Evolutionary conservation across 306 rosid species (phyloP).

Genomic region (Ormosia semicastrata): DNA sequence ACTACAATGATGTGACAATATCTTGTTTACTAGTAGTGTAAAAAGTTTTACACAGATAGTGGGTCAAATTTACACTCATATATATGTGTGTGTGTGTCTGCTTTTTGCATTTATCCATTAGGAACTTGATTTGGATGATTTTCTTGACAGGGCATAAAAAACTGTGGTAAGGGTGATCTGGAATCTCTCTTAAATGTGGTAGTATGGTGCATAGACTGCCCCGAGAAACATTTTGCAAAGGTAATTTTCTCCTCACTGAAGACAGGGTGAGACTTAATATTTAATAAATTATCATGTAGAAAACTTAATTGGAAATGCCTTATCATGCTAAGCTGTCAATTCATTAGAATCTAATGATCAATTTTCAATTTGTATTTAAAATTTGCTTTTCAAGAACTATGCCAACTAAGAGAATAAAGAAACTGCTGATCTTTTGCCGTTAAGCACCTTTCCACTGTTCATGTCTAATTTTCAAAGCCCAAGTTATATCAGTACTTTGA

Average conservation of each 20-base stretch:
- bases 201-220: slow-evolving; percentile 63
- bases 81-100: not conserved
- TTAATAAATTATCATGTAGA: not conserved
- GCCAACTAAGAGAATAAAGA: not conserved
- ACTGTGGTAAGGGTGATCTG: slow-evolving; percentile 57
- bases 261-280: not conserved
- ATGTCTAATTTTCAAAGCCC: not conserved
- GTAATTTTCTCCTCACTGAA: slow-evolving; percentile 36
- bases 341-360: not conserved
- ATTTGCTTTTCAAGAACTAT: not conserved
- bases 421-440: not conserved
- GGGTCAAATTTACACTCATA: not conserved
- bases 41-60: not conserved
- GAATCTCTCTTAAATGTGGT: slow-evolving; percentile 49
- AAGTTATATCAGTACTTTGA: not conserved
- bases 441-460: not conserved
- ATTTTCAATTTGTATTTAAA: not conserved
- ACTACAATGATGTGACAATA: not conserved
- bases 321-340: not conserved
- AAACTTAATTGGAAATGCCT: not conserved
- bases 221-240: slow-evolving; percentile 91
- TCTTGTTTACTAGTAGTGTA: not conserved
- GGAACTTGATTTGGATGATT: slow-evolving; percentile 10
- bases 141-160: slow-evolving; percentile 57
- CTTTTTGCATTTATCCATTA: not conserved